Percentiles rank a stretch among this genome's conserved stretches.
phyloP scores from a whole-genome alignment of 345 rosid genomes.

The Ceriops zippeliana region DNA sequence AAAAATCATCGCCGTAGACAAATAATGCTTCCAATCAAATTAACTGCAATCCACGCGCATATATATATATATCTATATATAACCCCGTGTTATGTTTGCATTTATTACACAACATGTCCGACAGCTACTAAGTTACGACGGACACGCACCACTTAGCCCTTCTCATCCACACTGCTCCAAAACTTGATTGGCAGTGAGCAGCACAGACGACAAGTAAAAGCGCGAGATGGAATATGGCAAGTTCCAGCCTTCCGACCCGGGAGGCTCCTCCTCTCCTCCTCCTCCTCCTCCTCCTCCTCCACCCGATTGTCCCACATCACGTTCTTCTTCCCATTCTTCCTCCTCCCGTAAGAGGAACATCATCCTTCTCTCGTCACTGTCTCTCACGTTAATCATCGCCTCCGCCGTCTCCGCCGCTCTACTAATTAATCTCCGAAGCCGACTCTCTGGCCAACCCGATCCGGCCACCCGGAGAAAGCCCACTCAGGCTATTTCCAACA shows the following conservation, averaged over 20 bases:
- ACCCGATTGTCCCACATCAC: slow-evolving; percentile 6
- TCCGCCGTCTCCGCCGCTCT: slow-evolving; percentile 52
- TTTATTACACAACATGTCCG: too few relatives aligned
- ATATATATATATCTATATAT: too few relatives aligned
- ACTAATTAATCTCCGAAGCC: slow-evolving; percentile 35
- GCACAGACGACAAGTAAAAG: background rate
- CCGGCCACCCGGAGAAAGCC: slow-evolving; percentile 40
- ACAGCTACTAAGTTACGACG: too few relatives aligned
- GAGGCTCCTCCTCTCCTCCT: background rate
- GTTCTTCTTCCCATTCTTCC: background rate
- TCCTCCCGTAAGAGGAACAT: slow-evolving; percentile 36
- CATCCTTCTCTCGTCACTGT: slow-evolving; percentile 39
- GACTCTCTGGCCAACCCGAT: slow-evolving; percentile 7
- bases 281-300: background rate
- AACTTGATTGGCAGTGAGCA: background rate
- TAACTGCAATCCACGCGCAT: too few relatives aligned
- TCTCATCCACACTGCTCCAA: background rate
- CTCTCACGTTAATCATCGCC: slow-evolving; percentile 48
- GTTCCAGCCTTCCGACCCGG: slow-evolving; percentile 25
- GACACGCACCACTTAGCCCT: too few relatives aligned
- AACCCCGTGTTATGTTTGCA: too few relatives aligned
- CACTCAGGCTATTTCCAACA: slow-evolving; percentile 65
- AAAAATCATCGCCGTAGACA: too few relatives aligned
- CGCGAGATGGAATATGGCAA: slow-evolving; percentile 15
- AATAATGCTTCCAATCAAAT: too few relatives aligned